Evolutionary conservation across 306 rosid genomes (phyloP), one percentile per base, ranked within the genome.

Genomic region (Begonia peltatifolia): DNA sequence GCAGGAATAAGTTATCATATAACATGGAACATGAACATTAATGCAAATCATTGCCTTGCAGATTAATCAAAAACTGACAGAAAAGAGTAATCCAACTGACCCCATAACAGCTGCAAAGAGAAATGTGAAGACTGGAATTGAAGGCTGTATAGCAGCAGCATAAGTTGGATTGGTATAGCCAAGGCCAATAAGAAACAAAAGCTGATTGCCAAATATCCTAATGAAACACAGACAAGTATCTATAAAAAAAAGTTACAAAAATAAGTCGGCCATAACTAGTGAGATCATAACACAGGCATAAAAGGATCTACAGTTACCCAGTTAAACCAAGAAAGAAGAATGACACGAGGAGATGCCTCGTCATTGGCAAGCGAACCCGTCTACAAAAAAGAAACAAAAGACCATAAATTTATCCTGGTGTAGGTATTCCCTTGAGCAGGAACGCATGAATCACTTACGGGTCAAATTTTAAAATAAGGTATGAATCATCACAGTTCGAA

Each of bases 131-230:
- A 82, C 97, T 9, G 97, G 97, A 66, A 89, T 89, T 12, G 95
- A 54, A 63, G 95, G 97, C 67, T 89, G 97, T 72, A 54, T 84
- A 53, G 97, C 89, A 62, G 97, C 82, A 49, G 97, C 97, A 64
- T 89, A 89, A 44, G 97, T 82, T 62, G 97, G 97, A 74, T 79
- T 89, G 44, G 97, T 89, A 63, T 89, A 84, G 69, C 87, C 83
- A 67, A 89, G 85, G 72, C 97, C 97, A 61, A 89, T 36, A 57
- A 89, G 97, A 82, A 89, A 89, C 71, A 89, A 66, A 57, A 89
- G 93, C 74, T 89, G 97, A 75, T 89, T 89, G 74, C 95, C 95
- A 55, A 82, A 89, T 66, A 89, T 80, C 87, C 97, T 88, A 68
- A 51, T 53, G 55, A 56, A 55, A 73, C 58, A 54, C 53, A 65